phyloP scores from a whole-genome alignment of 2,329 filamentous ascomycete genomes.

The Diaporthe velutina region DNA sequence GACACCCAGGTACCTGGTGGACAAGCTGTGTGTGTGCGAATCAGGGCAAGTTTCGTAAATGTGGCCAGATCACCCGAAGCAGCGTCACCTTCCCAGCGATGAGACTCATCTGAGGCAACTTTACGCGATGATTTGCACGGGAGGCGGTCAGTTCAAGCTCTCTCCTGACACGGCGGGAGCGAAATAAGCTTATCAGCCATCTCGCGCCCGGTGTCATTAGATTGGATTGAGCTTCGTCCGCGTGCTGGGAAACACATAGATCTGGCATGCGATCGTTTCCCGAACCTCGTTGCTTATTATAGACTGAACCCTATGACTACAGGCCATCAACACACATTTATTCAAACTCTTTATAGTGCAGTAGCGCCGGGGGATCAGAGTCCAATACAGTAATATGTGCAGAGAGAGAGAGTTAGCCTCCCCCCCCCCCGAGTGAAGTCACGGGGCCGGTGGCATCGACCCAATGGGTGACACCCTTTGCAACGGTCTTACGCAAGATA shows the following conservation, averaged over 20 bases:
- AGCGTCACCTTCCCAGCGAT: background rate
- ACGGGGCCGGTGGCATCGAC: conserved; percentile 19
- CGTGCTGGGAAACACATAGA: background rate
- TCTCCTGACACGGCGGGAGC: conserved; percentile 22
- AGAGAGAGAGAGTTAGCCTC: background rate
- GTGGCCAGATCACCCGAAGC: background rate
- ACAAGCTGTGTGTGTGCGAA: background rate
- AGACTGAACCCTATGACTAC: background rate
- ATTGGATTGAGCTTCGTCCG: conserved; percentile 3
- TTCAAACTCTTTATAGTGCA: background rate
- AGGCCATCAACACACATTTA: background rate
- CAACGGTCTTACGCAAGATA: conserved; percentile 1
- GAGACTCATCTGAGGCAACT: background rate
- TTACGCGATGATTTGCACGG: conserved; percentile 18
- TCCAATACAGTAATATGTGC: background rate
- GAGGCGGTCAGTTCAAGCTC: conserved; percentile 20
- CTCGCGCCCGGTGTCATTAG: background rate
- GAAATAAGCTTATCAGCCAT: conserved; percentile 36
- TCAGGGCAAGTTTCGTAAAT: background rate
- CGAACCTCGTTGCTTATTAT: conserved; percentile 11
- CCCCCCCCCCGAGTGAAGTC: background rate
- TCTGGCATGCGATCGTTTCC: conserved; percentile 26
- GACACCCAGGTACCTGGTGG: background rate
- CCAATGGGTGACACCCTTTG: background rate
- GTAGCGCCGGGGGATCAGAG: background rate